These are phyloP conservation scores for Penicillium thymicola DNA, from an alignment of 2,329 filamentous ascomycete species.

Conservation along the genomic window DNA sequence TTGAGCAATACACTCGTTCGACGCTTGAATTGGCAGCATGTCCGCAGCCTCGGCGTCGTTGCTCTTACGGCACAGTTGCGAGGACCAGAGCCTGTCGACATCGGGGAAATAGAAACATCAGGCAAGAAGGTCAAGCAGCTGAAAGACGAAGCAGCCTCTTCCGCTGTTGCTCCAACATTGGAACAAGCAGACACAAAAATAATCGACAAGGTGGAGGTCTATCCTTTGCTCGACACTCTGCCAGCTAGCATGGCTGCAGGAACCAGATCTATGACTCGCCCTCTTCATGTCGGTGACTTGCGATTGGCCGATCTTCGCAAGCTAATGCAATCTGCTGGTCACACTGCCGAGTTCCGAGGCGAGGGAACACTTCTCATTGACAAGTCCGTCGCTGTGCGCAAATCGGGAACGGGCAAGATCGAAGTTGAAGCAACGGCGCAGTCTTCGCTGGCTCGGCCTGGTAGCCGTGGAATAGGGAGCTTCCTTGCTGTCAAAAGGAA, in stretches of 20 bases:
- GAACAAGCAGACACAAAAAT: slow-evolving; percentile 10
- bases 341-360: slow-evolving; percentile 87
- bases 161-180: slow-evolving; percentile 20
- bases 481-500: slow-evolving; percentile 85
- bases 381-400: slow-evolving; percentile 80
- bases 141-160: slow-evolving; percentile 44
- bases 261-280: slow-evolving; percentile 73
- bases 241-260: slow-evolving; percentile 64
- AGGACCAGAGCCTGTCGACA: slow-evolving; percentile 44
- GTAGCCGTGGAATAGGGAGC: slow-evolving; percentile 57
- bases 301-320: slow-evolving; percentile 82
- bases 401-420: slow-evolving; percentile 80
- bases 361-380: slow-evolving; percentile 91
- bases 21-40: slow-evolving; percentile 90
- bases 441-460: slow-evolving; percentile 42
- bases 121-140: slow-evolving; percentile 54
- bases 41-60: slow-evolving; percentile 83
- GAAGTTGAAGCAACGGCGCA: slow-evolving; percentile 77
- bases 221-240: slow-evolving; percentile 58
- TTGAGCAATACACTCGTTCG: slow-evolving; percentile 80
- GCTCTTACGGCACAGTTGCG: slow-evolving; percentile 77
- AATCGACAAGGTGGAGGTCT: slow-evolving; percentile 32
- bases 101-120: slow-evolving; percentile 31
- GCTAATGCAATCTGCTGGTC: slow-evolving; percentile 75
- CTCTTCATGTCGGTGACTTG: slow-evolving; percentile 90